Base-by-base conservation (phyloP, 768 basidiomycete species). In the Dacryopinax spathularia region DNA sequence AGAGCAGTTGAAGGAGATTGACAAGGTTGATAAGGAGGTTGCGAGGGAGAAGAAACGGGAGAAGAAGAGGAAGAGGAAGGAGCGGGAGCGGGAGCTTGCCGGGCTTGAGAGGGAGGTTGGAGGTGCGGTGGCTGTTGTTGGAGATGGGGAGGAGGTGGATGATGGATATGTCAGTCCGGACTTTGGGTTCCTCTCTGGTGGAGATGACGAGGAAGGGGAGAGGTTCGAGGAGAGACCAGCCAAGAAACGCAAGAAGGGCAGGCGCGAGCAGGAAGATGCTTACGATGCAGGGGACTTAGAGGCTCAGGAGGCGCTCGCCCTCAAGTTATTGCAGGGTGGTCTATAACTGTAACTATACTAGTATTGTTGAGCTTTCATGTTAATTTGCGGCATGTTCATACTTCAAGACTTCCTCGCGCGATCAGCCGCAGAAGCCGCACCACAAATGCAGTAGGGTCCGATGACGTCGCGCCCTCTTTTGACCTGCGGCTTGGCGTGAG, bases 21-120 rank as follows among this genome's bases (percentile, higher is more conserved):
- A 95, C 71, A 78, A 84, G 48, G 63, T 76, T 44, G 95, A 99
- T 76, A 88, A 88, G 75, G 81, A 82, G 64, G 83, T 89, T 68
- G 92, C 89, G 5, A 87, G 81, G 72, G 90, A 88, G 71, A 94
- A 92, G 81, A 88, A 86, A 75, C 76, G 80, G 66, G 94, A 96
- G 73, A 93, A 89, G 80, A 96, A 95, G 78, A 77, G 89, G 66
- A 95, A 93, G 76, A 77, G 89, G 70, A 95, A 94, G 75, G 87
- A 91, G 63, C 79, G 81, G 35, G 88, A 90, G 70, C 77, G 74
- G 62, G 78, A 73, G 70, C 79, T 74, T 48, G 62, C 12, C 31
- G 60, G 1, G 15, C 15, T 33, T 1, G 60, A 33, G 6, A 62
- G 35, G 29, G 61, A 13, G 36, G 63, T 56, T 62, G 29, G 41